These are phyloP conservation scores for Epichloe gansuensis DNA, from an alignment of 2,329 filamentous ascomycete species.

Conservation along the genomic window DNA sequence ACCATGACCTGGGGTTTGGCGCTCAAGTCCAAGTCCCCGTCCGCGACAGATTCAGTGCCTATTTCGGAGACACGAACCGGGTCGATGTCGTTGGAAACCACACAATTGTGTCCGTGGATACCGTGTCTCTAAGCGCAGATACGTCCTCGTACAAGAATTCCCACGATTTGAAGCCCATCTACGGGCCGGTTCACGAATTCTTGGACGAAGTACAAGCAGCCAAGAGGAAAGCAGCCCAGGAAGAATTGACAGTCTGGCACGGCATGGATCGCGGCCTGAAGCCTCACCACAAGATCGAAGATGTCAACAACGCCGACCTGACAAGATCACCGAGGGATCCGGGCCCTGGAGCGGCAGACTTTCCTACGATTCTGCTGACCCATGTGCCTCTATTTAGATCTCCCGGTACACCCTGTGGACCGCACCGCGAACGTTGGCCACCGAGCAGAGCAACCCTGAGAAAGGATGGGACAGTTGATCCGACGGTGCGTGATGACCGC, in stretches of 20 bases:
- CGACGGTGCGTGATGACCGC: constrained; percentile 28
- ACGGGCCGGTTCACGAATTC: constrained; percentile 64
- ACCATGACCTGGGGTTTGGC: constrained; percentile 90
- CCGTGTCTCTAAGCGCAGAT: constrained; percentile 70
- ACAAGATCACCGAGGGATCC: constrained; percentile 22
- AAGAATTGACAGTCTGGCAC: constrained; percentile 53
- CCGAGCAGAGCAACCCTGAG: constrained; percentile 43
- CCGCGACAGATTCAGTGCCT: constrained; percentile 70
- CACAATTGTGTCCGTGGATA: constrained; percentile 84
- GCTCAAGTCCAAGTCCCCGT: constrained; percentile 70
- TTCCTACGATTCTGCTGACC: constrained; percentile 79
- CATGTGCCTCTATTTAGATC: constrained; percentile 83
- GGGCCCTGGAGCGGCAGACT: constrained; percentile 38
- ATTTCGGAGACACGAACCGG: constrained; percentile 83
- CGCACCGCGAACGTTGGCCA: constrained; percentile 70
- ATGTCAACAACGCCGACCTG: constrained; percentile 33
- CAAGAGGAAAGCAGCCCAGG: constrained; percentile 55
- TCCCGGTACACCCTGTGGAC: constrained; percentile 76
- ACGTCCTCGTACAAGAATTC: constrained; percentile 37
- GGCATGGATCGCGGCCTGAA: constrained; percentile 43
- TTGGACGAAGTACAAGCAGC: constrained; percentile 50
- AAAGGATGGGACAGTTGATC: constrained; percentile 32
- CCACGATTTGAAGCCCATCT: constrained; percentile 49
- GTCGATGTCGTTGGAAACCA: constrained; percentile 91
- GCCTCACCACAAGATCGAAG: constrained; percentile 48